Percentiles rank a stretch among this genome's conserved stretches.
Evolutionary conservation across 2,329 filamentous ascomycete genomes (phyloP).

Genomic region (Pseudopithomyces chartarum): DNA sequence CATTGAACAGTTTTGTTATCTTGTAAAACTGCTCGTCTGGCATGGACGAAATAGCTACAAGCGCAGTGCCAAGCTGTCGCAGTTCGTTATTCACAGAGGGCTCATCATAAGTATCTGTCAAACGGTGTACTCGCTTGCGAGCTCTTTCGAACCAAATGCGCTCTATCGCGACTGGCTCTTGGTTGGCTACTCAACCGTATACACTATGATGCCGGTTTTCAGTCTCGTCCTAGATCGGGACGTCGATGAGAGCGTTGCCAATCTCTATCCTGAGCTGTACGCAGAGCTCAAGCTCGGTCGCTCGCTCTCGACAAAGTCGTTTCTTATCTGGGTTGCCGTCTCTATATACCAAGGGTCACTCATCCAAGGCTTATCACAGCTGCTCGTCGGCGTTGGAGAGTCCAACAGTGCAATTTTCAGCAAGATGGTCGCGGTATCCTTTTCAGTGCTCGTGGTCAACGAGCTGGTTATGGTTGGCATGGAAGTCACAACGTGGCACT

Average conservation of each 20-base stretch:
- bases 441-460: constrained; percentile 89
- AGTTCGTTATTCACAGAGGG: constrained; percentile 97
- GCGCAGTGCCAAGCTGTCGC: constrained; percentile 89
- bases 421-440: constrained; percentile 85
- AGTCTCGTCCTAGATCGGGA: constrained; percentile 93
- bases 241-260: constrained; percentile 90
- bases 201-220: constrained; percentile 92
- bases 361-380: constrained; percentile 91
- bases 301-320: constrained; percentile 87
- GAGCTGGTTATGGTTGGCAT: constrained; percentile 97
- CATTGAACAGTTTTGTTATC: constrained; percentile 91
- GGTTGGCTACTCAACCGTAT: constrained; percentile 94
- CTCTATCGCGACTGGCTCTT: constrained; percentile 94
- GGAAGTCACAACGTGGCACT: constrained; percentile 96
- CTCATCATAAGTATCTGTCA: constrained; percentile 95
- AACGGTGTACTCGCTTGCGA: constrained; percentile 95
- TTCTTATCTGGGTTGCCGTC: constrained; percentile 95
- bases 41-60: constrained; percentile 98
- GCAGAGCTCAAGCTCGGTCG: constrained; percentile 92
- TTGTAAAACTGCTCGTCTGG: constrained; percentile 98
- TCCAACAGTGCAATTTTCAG: constrained; percentile 36
- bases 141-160: constrained; percentile 89
- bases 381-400: constrained; percentile 75
- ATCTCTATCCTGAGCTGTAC: constrained; percentile 95
- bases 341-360: constrained; percentile 94